These are phyloP conservation scores for Grigorovia yakushimaensis DNA, from an alignment of 805 yeast species.

Conservation along the genomic window DNA sequence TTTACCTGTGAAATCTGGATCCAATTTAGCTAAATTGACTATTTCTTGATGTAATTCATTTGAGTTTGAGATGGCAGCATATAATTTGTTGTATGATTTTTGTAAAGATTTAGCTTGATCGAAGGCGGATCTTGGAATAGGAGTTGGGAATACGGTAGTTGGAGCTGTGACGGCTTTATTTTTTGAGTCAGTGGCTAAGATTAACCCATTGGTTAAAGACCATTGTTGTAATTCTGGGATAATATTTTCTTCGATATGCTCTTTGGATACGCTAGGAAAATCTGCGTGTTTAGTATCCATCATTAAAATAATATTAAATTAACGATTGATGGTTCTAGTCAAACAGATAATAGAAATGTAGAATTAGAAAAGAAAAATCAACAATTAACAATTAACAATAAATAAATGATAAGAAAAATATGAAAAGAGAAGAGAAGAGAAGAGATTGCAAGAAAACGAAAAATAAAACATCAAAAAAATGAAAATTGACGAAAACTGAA, in stretches of 20 bases:
- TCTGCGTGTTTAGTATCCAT: constrained; percentile 5
- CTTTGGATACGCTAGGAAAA: constrained; percentile 25
- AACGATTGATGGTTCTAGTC: too few relatives aligned
- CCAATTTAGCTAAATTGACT: constrained; percentile 45
- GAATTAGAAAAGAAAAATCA: too few relatives aligned
- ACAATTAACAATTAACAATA: too few relatives aligned
- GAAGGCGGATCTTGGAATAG: constrained; percentile 63
- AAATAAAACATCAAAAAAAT: too few relatives aligned
- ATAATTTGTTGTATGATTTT: constrained; percentile 58
- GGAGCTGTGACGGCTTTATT: constrained; percentile 58
- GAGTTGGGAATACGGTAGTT: constrained; percentile 83
- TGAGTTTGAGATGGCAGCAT: constrained; percentile 53
- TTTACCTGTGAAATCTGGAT: constrained; percentile 72
- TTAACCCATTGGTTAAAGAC: constrained; percentile 68
- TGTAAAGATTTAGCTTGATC: constrained; percentile 60
- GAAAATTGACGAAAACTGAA: not conserved
- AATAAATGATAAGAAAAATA: not conserved
- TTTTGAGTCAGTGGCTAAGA: constrained; percentile 59
- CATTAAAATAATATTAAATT: not conserved
- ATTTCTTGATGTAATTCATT: constrained; percentile 57
- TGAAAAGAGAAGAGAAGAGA: not conserved
- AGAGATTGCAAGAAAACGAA: not conserved
- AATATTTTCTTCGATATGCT: constrained; percentile 23
- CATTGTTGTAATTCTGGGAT: constrained; percentile 55
- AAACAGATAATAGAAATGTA: too few relatives aligned